Evolutionary conservation across 2,329 filamentous ascomycete genomes (phyloP).

Genomic region (Thelonectria olida): DNA sequence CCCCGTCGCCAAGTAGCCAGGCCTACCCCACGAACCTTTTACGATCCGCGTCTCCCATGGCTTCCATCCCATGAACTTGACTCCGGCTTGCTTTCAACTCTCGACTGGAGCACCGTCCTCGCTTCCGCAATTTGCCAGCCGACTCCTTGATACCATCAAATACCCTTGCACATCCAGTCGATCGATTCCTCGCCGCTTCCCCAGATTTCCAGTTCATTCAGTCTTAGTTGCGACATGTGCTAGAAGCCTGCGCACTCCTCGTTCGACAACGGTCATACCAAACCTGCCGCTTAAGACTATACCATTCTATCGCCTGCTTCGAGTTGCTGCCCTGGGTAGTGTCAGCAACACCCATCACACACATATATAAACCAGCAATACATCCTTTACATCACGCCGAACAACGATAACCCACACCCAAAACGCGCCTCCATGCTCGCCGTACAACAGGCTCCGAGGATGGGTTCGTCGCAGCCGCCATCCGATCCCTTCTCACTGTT

Average conservation of each 20-base stretch:
- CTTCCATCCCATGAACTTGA: slow-evolving; percentile 10
- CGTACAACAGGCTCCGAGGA: slow-evolving; percentile 62
- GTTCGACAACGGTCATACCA: slow-evolving; percentile 3
- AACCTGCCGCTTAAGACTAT: neutral
- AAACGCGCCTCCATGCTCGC: slow-evolving; percentile 64
- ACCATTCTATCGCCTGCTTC: neutral
- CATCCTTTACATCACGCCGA: slow-evolving; percentile 13
- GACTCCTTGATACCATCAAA: neutral
- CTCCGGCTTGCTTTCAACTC: slow-evolving; percentile 8
- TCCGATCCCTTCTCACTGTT: slow-evolving; percentile 67
- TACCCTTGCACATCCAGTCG: neutral
- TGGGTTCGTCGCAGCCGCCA: slow-evolving; percentile 66
- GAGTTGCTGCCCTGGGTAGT: neutral
- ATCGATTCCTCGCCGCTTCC: neutral
- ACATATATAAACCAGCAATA: slow-evolving; percentile 13
- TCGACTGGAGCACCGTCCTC: neutral
- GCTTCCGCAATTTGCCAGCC: neutral
- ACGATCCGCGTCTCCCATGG: slow-evolving; percentile 15
- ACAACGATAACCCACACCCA: slow-evolving; percentile 17
- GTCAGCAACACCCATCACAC: neutral
- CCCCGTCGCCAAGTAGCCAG: slow-evolving; percentile 18
- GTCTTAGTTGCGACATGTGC: slow-evolving; percentile 13
- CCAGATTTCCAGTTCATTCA: neutral
- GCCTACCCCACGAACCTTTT: slow-evolving; percentile 16
- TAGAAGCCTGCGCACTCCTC: slow-evolving; percentile 10